Base-by-base conservation (phyloP, 768 basidiomycete genomes). In the Tulasnella sp. region DNA sequence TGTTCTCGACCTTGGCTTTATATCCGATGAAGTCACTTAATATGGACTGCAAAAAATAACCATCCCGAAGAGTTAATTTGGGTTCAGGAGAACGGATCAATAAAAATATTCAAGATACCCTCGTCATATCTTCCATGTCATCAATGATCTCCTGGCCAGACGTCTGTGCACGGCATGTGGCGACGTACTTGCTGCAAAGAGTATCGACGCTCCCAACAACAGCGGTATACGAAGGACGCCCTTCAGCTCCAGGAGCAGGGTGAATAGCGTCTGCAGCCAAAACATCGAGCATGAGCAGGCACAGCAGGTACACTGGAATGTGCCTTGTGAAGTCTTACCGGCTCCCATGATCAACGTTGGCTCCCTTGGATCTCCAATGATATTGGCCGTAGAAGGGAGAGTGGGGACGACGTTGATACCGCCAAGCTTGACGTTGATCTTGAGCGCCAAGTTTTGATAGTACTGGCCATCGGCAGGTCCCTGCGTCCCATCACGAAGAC, bases 381-480 rank as follows among this genome's bases (percentile, higher is more conserved):
- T 75, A 0, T 78, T 73, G 1, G 85, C 82, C 0, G 83, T 83
- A 27, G 41, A 27, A 9, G 76, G 73, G 0, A 84, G 76, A 51
- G 87, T 83, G 0, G 87, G 87, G 34, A 89, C 75, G 1, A 80
- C 79, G 67, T 91, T 91, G 66, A 89, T 84, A 0, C 88, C 88
- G 11, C 87, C 88, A 0, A 90, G 74, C 68, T 91, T 90, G 22
- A 87, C 87, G 61, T 90, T 90, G 64, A 90, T 76, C 68, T 87
- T 90, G 38, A 59, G 57, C 9, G 57, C 44, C 21, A 59, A 29
- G 49, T 59, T 59, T 22, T 30, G 29, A 41, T 29, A 59, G 48
- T 59, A 59, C 9, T 30, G 43, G 2, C 27, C 30, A 30, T 34
- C 9, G 21, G 46, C 57, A 9, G 29, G 46, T 59, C 22, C 19